These are phyloP conservation scores for Funneliformis geosporum DNA, from an alignment of 192 early-diverging fungal genomes.

Conservation along the genomic window DNA sequence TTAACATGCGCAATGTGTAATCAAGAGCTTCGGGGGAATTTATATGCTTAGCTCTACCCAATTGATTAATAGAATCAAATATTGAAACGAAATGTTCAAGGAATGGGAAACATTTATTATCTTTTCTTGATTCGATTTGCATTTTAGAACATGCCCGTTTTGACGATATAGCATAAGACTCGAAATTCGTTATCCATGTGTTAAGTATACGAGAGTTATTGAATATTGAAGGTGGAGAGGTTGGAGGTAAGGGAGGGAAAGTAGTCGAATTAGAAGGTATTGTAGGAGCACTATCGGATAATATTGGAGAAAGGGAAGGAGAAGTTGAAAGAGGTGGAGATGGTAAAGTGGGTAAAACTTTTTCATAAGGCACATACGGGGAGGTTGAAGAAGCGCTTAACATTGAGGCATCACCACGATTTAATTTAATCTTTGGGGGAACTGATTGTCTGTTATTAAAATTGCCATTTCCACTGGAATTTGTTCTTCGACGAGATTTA, in stretches of 20 bases:
- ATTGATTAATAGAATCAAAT: constrained; percentile 27
- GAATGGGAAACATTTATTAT: constrained; percentile 24
- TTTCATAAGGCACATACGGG: neutral
- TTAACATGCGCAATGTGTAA: constrained; percentile 23
- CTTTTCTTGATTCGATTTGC: neutral
- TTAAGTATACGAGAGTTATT: constrained; percentile 9
- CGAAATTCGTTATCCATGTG: constrained; percentile 19
- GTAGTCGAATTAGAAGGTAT: neutral
- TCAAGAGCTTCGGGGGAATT: constrained; percentile 2
- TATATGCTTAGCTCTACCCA: neutral
- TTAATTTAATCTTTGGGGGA: neutral
- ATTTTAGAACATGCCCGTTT: constrained; percentile 4
- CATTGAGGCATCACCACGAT: neutral
- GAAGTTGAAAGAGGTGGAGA: constrained; percentile 1
- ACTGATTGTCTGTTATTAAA: neutral
- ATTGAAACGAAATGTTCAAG: constrained; percentile 21
- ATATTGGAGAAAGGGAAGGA: constrained; percentile 6
- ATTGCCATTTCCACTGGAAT: neutral
- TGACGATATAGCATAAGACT: constrained; percentile 5
- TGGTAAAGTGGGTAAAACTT: neutral
- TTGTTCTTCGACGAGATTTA: constrained; percentile 5
- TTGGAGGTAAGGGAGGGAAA: constrained; percentile 1
- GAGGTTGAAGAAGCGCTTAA: neutral
- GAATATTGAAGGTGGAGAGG: neutral
- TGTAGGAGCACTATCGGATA: neutral